Evolutionary conservation across 306 rosid species (phyloP).

Genomic region (Begonia peltatifolia): DNA sequence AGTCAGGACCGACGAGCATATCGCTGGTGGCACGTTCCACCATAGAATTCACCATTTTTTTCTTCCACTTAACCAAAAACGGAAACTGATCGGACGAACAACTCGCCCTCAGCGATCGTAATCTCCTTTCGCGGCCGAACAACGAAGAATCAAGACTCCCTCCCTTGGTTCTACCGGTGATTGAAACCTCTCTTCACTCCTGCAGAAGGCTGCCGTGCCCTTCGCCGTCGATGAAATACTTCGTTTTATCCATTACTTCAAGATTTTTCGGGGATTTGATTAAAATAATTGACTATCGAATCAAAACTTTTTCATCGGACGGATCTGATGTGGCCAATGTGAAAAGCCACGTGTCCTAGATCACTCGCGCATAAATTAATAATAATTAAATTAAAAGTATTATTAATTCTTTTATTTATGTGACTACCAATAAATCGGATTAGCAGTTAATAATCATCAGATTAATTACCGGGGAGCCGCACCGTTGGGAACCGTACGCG

Average conservation of each 20-base stretch:
- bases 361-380: no score
- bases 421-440: no score
- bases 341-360: no score
- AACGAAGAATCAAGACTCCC: not conserved
- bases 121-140: slow-evolving; percentile 10
- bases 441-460: no score
- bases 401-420: no score
- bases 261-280: not conserved
- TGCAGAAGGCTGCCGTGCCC: slow-evolving; percentile 16
- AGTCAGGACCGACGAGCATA: slow-evolving; percentile 95
- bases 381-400: no score
- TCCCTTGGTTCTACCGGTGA: slow-evolving; percentile 8
- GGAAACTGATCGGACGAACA: slow-evolving; percentile 18
- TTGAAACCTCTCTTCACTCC: slow-evolving; percentile 9
- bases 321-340: not conserved
- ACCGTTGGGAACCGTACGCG: no score
- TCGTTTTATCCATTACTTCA: not conserved
- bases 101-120: slow-evolving; percentile 14
- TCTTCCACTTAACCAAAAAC: slow-evolving; percentile 11
- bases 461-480: no score
- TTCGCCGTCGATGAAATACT: slow-evolving; percentile 21
- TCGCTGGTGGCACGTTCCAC: slow-evolving; percentile 95
- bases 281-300: not conserved
- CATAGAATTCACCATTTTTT: slow-evolving; percentile 71
- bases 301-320: not conserved